Evolutionary conservation across 768 basidiomycete species (phyloP), one percentile per base, ranked within the genome.

Genomic region (Gymnopilus dilepis): DNA sequence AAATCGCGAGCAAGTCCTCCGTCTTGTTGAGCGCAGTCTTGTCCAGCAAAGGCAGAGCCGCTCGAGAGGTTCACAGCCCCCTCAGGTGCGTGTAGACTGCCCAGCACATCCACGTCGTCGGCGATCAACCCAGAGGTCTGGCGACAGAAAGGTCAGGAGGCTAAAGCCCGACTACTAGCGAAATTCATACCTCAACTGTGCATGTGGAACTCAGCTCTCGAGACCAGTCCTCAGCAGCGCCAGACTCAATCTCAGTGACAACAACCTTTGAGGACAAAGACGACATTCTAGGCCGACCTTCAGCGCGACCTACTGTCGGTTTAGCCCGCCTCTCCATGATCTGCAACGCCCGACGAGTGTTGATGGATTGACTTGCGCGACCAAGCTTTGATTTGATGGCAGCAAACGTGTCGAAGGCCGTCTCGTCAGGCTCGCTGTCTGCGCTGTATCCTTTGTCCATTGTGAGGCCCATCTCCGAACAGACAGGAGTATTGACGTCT

Each of bases 271-370:
- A 58, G 21, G 61, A 50, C 60, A 30, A 34, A 40, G 43, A 59
- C 48, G 45, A 31, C 47, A 31, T 55, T n/a, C 53, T 24, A 17
- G 33, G 19, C 8, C 17, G 38, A 12, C 43, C 40, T 15, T 59
- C 60, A 21, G 19, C 17, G 47, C 21, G 21, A 6, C 30, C 24
- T 30, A 30, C 19, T 13, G 40, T 19, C 12, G 50, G 15, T 38
- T 7, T 58, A 2, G 19, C 26, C 24, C 51, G 60, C 19, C 43
- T 42, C 30, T 65, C 64, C 52, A 65, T 65, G 33, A 65, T 53
- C 50, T 62, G 60, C 37, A 67, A 52, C 7, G 66, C 66, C 17
- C 61, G 66, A 41, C 60, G 58, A 12, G 58, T 63, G 31, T 59
- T 56, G 37, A 60, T 30, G 17, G 55, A 60, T 1, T 52, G 56